These are phyloP conservation scores for Millerozyma acaciae DNA, from an alignment of 805 yeast species.

Conservation along the genomic window DNA sequence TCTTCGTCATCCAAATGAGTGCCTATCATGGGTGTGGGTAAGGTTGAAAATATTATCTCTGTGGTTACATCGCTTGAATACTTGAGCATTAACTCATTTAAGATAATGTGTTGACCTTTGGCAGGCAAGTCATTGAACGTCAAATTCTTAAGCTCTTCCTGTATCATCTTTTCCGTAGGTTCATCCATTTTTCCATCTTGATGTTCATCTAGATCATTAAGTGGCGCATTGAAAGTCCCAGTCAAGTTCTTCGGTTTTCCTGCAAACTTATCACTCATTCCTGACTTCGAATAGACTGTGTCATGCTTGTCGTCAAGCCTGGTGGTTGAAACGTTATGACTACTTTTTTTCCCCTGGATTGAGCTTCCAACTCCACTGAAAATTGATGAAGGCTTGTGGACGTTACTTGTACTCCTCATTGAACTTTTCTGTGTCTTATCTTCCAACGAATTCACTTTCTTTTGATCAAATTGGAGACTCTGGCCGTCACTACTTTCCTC, in stretches of 20 bases:
- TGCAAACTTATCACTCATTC: not conserved
- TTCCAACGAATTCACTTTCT: slow-evolving; percentile 1
- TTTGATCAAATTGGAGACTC: not conserved
- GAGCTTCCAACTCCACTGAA: not conserved
- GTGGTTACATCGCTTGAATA: slow-evolving; percentile 52
- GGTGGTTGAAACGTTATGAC: slow-evolving; percentile 24
- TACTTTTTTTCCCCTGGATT: not conserved
- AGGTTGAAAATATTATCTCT: slow-evolving; percentile 78
- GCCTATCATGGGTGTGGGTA: slow-evolving; percentile 85
- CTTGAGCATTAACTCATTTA: slow-evolving; percentile 78
- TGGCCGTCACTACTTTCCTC: slow-evolving; percentile 9
- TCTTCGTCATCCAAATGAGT: slow-evolving; percentile 69
- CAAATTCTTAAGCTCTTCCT: slow-evolving; percentile 32
- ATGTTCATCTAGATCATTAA: not conserved
- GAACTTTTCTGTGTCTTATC: slow-evolving; percentile 27
- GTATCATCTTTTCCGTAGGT: slow-evolving; percentile 32
- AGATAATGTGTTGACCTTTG: slow-evolving; percentile 80
- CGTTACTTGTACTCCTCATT: slow-evolving; percentile 32
- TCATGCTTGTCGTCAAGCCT: slow-evolving; percentile 21
- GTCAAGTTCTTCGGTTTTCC: not conserved
- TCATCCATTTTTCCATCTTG: slow-evolving; percentile 6
- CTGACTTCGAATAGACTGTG: slow-evolving; percentile 1
- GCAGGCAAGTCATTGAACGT: slow-evolving; percentile 89
- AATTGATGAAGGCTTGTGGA: slow-evolving; percentile 32
- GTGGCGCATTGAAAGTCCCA: not conserved